Evolutionary conservation across 2,329 filamentous ascomycete species (phyloP), one percentile per base, ranked within the genome.

Genomic region (Colletotrichum sp.): DNA sequence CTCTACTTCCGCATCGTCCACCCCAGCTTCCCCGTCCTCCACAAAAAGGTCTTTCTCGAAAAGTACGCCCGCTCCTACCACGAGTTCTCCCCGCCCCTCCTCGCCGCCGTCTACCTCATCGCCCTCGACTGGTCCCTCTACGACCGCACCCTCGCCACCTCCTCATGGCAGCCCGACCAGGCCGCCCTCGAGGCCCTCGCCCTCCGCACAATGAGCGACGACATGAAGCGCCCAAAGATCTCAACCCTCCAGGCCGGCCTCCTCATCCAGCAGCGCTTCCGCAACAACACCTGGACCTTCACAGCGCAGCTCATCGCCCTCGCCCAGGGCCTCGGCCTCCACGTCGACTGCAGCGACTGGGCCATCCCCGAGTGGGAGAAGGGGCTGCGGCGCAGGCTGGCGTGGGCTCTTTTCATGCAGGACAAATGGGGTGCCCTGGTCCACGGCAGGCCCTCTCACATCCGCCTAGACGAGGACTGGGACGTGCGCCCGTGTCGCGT

Each of bases 1-100:
- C 86, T 94, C 24, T 94, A 94, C 84, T 94, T 94, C 80, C 86
- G 89, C 30, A 89, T 91, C 52, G 87, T 92, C 10, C 90, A 92
- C 77, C 90, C 90, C 0, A 88, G 86, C 72, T 91, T 90, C 78
- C 90, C 90, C 2, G 88, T 92, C 62, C 80, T 92, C 5, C 90
- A 92, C 79, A 92, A 92, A 79, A 89, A 87, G 36, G 90, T 92
- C 14, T 92, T 91, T 75, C 84, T 92, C 48, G 90, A 92, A 79
- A 92, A 92, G 79, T 92, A 92, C 78, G 85, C 86, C 32, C 84
- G 89, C 13, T 90, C 89, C 0, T 89, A 91, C 77, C 85, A 87
- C 52, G 89, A 92, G 77, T 90, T 93, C 76, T 90, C 90, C 1
- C 90, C 91, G 2, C 89, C 90, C 12, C 83, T 92, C 1, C 82